These are phyloP conservation scores for Saccharomycopsis olivae DNA, from an alignment of 805 yeast species.

Conservation along the genomic window DNA sequence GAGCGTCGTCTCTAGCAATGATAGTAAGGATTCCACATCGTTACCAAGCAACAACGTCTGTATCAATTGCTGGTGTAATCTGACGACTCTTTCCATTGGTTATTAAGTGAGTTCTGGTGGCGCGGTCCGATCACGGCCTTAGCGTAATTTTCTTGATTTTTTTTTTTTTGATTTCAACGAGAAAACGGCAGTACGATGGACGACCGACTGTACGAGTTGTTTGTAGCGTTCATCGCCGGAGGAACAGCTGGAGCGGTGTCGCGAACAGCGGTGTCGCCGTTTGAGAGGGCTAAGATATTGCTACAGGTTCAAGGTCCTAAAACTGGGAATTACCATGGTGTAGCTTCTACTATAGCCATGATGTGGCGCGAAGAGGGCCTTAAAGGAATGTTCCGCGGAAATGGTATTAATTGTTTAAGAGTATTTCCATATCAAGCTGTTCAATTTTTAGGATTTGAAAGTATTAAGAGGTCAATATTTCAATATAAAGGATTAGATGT, in stretches of 20 bases:
- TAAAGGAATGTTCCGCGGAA: slow-evolving; percentile 83
- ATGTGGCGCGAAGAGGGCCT: slow-evolving; percentile 91
- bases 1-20: too few species aligned
- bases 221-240: slow-evolving; percentile 59
- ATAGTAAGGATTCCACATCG: too few species aligned
- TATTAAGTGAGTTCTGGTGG: too few species aligned
- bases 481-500: not conserved
- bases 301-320: slow-evolving; percentile 74
- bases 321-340: slow-evolving; percentile 47
- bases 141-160: not conserved
- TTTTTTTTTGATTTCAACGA: not conserved
- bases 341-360: slow-evolving; percentile 59
- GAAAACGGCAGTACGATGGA: too few species aligned
- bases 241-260: slow-evolving; percentile 76
- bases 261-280: slow-evolving; percentile 87
- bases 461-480: slow-evolving; percentile 27
- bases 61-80: too few species aligned
- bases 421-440: slow-evolving; percentile 93
- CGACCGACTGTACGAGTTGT: slow-evolving; percentile 36
- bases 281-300: slow-evolving; percentile 87
- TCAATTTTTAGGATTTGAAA: slow-evolving; percentile 79
- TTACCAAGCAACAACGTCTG: too few species aligned
- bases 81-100: too few species aligned
- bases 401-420: slow-evolving; percentile 79
- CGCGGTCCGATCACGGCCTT: not conserved